phyloP scores from a whole-genome alignment of 495 filamentous ascomycete genomes.

The Xylaria scruposa region DNA sequence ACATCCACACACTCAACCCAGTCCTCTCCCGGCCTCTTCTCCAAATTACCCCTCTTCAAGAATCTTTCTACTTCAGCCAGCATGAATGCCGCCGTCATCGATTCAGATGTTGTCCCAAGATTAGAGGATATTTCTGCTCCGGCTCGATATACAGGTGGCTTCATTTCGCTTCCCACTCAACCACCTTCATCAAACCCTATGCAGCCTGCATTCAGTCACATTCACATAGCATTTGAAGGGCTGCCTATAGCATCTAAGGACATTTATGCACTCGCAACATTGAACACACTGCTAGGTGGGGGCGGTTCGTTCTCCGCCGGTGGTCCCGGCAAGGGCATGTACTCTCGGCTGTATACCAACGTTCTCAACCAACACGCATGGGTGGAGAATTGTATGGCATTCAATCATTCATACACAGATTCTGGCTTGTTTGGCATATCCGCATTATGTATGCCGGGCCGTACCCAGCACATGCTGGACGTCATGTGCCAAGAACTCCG shows the following conservation, averaged over 20 bases:
- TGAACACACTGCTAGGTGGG: conserved; percentile 94
- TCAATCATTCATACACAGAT: conserved; percentile 97
- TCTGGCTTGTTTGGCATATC: conserved; percentile 93
- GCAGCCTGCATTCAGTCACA: conserved; percentile 82
- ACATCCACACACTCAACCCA: conserved; percentile 47
- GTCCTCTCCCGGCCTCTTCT: conserved; percentile 69
- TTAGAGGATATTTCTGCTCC: conserved; percentile 65
- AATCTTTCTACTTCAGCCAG: conserved; percentile 78
- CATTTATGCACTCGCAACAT: conserved; percentile 95
- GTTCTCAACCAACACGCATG: conserved; percentile 96
- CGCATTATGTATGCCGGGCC: conserved; percentile 78
- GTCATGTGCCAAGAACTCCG: conserved; percentile 91
- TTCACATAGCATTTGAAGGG: conserved; percentile 95
- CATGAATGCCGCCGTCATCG: conserved; percentile 61
- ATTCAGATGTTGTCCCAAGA: conserved; percentile 49
- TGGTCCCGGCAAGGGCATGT: conserved; percentile 98
- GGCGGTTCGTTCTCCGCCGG: conserved; percentile 98
- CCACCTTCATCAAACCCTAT: conserved; percentile 78
- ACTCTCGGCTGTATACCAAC: conserved; percentile 94
- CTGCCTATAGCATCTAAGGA: conserved; percentile 87
- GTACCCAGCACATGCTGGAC: conserved; percentile 81
- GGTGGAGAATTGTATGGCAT: conserved; percentile 93
- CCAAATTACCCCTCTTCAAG: conserved; percentile 92
- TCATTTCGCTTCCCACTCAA: conserved; percentile 81
- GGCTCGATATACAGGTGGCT: conserved; percentile 92